Evolutionary conservation across 768 basidiomycete species (phyloP).

Genomic region (Daedaleopsis sinensis): DNA sequence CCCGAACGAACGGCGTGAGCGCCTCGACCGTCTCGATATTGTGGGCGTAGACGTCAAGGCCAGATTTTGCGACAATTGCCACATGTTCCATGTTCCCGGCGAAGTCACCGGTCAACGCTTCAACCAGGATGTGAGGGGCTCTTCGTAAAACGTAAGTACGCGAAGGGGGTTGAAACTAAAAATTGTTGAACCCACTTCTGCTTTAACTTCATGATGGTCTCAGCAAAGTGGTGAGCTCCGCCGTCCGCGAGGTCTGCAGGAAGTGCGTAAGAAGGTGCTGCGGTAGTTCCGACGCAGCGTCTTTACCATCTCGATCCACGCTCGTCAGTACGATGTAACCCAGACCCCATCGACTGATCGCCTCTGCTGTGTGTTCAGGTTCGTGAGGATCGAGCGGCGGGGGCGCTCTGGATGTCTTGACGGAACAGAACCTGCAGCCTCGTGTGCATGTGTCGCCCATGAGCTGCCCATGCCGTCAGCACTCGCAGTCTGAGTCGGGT

Average conservation of each 20-base stretch:
- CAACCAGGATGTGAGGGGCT: slow-evolving; percentile 94
- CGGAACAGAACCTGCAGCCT: slow-evolving; percentile 96
- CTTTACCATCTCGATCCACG: slow-evolving; percentile 91
- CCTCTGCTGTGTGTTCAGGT: slow-evolving; percentile 97
- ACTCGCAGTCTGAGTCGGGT: neutral
- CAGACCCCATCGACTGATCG: slow-evolving; percentile 95
- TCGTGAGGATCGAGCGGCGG: slow-evolving; percentile 94
- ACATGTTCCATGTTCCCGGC: slow-evolving; percentile 77
- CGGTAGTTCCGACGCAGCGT: neutral
- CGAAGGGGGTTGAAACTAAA: neutral
- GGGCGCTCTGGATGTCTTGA: slow-evolving; percentile 89
- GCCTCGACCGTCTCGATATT: slow-evolving; percentile 97
- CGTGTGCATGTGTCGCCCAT: slow-evolving; percentile 99
- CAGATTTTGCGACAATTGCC: slow-evolving; percentile 84
- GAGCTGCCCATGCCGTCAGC: slow-evolving; percentile 51
- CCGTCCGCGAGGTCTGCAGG: slow-evolving; percentile 86
- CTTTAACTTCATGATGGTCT: slow-evolving; percentile 94
- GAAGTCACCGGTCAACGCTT: slow-evolving; percentile 96
- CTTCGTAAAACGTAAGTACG: slow-evolving; percentile 40
- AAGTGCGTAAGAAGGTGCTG: neutral
- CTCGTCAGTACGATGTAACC: slow-evolving; percentile 98
- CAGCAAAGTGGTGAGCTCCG: slow-evolving; percentile 92
- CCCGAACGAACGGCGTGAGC: slow-evolving; percentile 92
- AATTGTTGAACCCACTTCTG: slow-evolving; percentile 68
- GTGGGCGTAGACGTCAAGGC: slow-evolving; percentile 97